phyloP scores from a whole-genome alignment of 768 basidiomycete genomes.

The Trametes elegans region DNA sequence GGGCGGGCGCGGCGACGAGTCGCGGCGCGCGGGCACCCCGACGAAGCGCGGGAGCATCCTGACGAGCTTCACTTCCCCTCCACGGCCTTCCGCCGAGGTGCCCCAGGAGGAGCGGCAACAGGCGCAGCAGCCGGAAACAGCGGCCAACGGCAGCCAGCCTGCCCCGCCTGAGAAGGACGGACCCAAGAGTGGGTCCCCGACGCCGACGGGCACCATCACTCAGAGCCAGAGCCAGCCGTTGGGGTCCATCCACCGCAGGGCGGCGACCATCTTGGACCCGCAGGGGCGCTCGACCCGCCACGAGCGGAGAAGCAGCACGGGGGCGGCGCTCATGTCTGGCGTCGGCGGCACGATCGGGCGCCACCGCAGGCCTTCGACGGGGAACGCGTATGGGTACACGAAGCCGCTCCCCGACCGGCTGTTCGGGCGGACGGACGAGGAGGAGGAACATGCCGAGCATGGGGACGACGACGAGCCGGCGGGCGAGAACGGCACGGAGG shows the following conservation, averaged over 20 bases:
- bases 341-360: slow-evolving; percentile 59
- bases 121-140: slow-evolving; percentile 17
- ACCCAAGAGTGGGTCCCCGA: slow-evolving; percentile 17
- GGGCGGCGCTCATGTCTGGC: slow-evolving; percentile 53
- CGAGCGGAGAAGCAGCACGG: slow-evolving; percentile 75
- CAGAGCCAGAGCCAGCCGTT: slow-evolving; percentile 54
- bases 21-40: slow-evolving; percentile 35
- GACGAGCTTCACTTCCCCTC: slow-evolving; percentile 37
- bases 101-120: slow-evolving; percentile 16
- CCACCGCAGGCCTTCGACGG: slow-evolving; percentile 69
- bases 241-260: slow-evolving; percentile 63
- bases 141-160: slow-evolving; percentile 6
- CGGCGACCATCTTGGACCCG: slow-evolving; percentile 76
- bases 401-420: slow-evolving; percentile 39
- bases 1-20: slow-evolving; percentile 41
- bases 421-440: slow-evolving; percentile 52
- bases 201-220: slow-evolving; percentile 30
- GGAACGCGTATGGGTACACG: slow-evolving; percentile 39
- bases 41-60: slow-evolving; percentile 53
- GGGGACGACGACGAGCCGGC: slow-evolving; percentile 43
- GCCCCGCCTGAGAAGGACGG: slow-evolving; percentile 21
- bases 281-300: slow-evolving; percentile 61
- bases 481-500: slow-evolving; percentile 35
- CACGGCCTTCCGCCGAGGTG: slow-evolving; percentile 32
- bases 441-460: slow-evolving; percentile 34